A percentile compares a stretch with the other conserved stretches of the same genome.
These are phyloP conservation scores for Pseudopediastrum boryanum DNA, from an alignment of 139 green algal species.

Conservation along the genomic window DNA sequence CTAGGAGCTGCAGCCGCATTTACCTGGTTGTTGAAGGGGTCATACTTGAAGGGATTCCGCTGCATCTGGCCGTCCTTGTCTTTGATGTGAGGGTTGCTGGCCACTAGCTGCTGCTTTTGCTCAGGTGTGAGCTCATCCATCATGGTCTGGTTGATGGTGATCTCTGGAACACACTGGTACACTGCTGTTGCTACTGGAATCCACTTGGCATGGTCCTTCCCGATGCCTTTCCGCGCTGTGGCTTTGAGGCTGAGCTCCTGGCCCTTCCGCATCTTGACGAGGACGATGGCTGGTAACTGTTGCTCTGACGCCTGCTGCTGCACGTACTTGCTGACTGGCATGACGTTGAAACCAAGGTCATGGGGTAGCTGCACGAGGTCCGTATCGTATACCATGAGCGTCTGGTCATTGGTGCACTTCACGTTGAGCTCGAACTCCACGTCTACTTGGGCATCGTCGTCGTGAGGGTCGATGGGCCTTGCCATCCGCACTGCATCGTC, in stretches of 20 bases:
- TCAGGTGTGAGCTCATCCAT: conserved; percentile 72
- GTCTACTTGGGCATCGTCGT: neutral
- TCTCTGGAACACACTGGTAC: conserved; percentile 78
- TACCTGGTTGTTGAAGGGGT: conserved; percentile 72
- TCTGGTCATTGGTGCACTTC: conserved; percentile 35
- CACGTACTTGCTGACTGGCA: neutral
- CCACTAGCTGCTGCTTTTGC: conserved; percentile 81
- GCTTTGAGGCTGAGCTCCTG: conserved; percentile 88
- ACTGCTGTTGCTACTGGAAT: conserved; percentile 89
- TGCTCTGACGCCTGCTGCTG: neutral
- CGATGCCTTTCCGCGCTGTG: conserved; percentile 89
- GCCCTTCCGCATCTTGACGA: neutral
- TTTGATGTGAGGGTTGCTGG: conserved; percentile 72
- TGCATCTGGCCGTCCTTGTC: no score
- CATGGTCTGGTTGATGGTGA: conserved; percentile 80
- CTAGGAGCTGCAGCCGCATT: neutral
- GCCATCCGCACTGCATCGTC: conserved; percentile 53
- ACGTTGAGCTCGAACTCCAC: conserved; percentile 43
- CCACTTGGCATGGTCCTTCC: conserved; percentile 99
- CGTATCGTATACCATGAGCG: conserved; percentile 62
- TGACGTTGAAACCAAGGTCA: neutral
- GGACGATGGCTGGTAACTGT: conserved; percentile 1
- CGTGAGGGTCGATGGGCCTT: no score
- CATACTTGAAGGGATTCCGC: conserved; percentile 72
- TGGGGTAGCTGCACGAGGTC: conserved; percentile 37